phyloP scores from a whole-genome alignment of 1,139 yeast genomes.

The Geotrichum macrosporum region DNA sequence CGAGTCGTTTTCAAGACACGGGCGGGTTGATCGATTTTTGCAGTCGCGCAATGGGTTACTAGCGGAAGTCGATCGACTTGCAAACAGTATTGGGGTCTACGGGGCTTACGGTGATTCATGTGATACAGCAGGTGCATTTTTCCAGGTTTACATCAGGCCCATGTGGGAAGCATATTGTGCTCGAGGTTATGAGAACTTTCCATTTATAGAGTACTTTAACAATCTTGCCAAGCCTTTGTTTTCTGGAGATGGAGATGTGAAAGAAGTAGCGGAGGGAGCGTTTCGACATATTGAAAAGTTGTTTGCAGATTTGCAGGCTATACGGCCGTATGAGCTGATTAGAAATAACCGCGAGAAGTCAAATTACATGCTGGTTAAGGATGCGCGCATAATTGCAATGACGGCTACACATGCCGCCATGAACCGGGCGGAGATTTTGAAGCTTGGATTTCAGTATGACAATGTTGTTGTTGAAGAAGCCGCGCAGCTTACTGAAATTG shows the following conservation, averaged over 20 bases:
- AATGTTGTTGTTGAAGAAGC: slow-evolving; percentile 40
- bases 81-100: slow-evolving; percentile 37
- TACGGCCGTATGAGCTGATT: slow-evolving; percentile 39
- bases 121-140: slow-evolving; percentile 44
- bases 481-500: slow-evolving; percentile 37
- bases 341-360: slow-evolving; percentile 26
- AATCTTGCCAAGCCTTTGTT: too few relatives aligned
- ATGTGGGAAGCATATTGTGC: slow-evolving; percentile 36
- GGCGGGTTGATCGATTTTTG: slow-evolving; percentile 28
- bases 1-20: slow-evolving; percentile 24
- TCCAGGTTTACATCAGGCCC: slow-evolving; percentile 35
- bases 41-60: slow-evolving; percentile 30
- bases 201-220: slow-evolving; percentile 33
- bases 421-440: slow-evolving; percentile 27
- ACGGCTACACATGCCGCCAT: slow-evolving; percentile 33
- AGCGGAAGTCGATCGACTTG: slow-evolving; percentile 37
- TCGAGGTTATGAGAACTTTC: slow-evolving; percentile 29
- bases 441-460: slow-evolving; percentile 31
- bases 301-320: slow-evolving; percentile 35
- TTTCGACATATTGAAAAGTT: slow-evolving; percentile 23
- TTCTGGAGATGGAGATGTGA: too few relatives aligned
- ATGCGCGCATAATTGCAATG: slow-evolving; percentile 37
- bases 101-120: slow-evolving; percentile 46
- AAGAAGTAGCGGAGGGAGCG: slow-evolving; percentile 17
- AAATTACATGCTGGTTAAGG: slow-evolving; percentile 31